Evolutionary conservation across 2,329 filamentous ascomycete species (phyloP).

Genomic region (Xylaria sp.): DNA sequence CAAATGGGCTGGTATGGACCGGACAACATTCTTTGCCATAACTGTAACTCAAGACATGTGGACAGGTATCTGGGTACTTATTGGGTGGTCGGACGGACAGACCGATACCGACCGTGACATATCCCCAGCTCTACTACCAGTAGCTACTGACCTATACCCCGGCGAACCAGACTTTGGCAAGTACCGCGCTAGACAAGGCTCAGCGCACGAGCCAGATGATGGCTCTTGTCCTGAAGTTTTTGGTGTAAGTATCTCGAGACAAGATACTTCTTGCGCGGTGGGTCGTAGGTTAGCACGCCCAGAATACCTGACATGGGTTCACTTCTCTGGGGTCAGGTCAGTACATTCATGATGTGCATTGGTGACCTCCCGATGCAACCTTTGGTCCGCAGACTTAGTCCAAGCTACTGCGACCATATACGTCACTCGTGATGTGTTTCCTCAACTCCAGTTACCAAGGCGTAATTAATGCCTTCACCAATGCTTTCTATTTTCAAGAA

Average conservation of each 20-base stretch:
- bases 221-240: too few species aligned
- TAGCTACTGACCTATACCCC: too few species aligned
- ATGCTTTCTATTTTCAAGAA: background rate
- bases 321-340: too few species aligned
- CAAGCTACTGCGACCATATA: constrained; percentile 10
- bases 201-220: too few species aligned
- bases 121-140: background rate
- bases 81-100: constrained; percentile 4
- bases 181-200: too few species aligned
- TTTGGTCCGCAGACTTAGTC: background rate
- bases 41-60: background rate
- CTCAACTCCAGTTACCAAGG: background rate
- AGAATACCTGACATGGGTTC: too few species aligned
- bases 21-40: constrained; percentile 1
- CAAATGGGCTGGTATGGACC: background rate
- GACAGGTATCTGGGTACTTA: background rate
- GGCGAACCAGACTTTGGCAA: too few species aligned
- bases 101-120: background rate
- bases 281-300: too few species aligned
- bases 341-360: background rate
- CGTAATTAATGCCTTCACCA: background rate
- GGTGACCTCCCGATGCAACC: constrained; percentile 4
- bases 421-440: constrained; percentile 14
- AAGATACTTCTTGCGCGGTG: too few species aligned
- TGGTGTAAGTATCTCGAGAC: too few species aligned